These are phyloP conservation scores for Theobroma grandiflorum DNA, from an alignment of 441 rosid species.

Conservation along the genomic window DNA sequence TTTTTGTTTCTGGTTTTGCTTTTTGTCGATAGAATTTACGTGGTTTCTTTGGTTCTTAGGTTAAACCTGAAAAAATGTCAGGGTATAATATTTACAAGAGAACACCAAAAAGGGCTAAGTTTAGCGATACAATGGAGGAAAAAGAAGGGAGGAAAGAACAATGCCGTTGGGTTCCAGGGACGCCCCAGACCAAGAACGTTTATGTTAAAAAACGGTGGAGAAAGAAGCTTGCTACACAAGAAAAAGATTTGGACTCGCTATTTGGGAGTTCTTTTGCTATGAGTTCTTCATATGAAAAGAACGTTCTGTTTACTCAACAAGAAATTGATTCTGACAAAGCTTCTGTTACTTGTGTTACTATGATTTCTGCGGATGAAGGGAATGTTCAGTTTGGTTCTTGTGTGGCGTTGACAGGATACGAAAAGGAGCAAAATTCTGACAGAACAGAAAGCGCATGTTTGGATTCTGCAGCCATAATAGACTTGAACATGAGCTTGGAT, in stretches of 20 bases:
- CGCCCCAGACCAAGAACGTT: not conserved
- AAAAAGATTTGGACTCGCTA: not conserved
- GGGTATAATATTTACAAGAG: not conserved
- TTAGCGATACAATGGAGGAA: no score
- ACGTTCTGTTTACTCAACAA: no score
- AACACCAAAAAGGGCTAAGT: not conserved
- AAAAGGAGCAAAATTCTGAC: not conserved
- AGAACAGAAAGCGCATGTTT: not conserved
- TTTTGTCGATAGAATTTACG: not conserved
- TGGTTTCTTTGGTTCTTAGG: not conserved
- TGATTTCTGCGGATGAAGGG: not conserved
- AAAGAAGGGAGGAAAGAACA: not conserved
- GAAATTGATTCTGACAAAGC: not conserved
- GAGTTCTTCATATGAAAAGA: not conserved
- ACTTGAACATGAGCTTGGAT: not conserved
- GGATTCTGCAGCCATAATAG: not conserved
- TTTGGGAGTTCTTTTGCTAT: not conserved
- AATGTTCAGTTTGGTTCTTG: not conserved
- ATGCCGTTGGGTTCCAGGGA: conserved; percentile 5
- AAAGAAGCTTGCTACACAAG: not conserved
- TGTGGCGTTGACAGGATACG: not conserved
- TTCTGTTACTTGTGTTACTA: not conserved
- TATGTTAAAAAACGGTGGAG: not conserved
- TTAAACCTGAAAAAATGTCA: not conserved
- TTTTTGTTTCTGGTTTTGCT: not conserved